Percentiles rank a stretch among this genome's conserved stretches.
phyloP scores from a whole-genome alignment of 208 protist genomes.

The Trypanosoma mega region DNA sequence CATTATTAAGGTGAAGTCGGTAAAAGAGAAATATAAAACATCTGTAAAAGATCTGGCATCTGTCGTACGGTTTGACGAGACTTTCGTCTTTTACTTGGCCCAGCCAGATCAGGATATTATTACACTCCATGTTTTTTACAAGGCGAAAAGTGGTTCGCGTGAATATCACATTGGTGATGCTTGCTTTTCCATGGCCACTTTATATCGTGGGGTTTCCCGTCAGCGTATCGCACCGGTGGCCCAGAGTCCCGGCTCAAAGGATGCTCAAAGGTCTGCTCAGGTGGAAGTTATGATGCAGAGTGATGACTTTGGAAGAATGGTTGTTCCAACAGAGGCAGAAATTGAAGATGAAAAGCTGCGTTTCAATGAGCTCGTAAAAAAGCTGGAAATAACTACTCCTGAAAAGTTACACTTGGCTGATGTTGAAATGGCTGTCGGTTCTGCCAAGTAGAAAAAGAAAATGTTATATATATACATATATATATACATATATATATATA shows the following conservation, averaged over 20 bases:
- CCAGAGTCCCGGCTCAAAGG: slow-evolving; percentile 73
- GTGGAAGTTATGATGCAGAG: slow-evolving; percentile 79
- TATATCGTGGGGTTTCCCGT: slow-evolving; percentile 70
- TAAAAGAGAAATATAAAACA: slow-evolving; percentile 91
- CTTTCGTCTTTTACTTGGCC: slow-evolving; percentile 85
- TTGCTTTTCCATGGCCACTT: slow-evolving; percentile 83
- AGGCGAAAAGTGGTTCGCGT: slow-evolving; percentile 51
- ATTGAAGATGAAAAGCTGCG: slow-evolving; percentile 62
- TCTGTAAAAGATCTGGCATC: slow-evolving; percentile 70
- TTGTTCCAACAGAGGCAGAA: slow-evolving; percentile 47
- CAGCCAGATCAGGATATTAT: slow-evolving; percentile 90
- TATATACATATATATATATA: no score
- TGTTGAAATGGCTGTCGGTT: slow-evolving; percentile 63
- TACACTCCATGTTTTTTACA: slow-evolving; percentile 87
- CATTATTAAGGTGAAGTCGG: slow-evolving; percentile 86
- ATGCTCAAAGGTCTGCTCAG: slow-evolving; percentile 54
- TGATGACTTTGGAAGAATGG: slow-evolving; percentile 80
- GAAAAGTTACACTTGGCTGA: slow-evolving; percentile 82
- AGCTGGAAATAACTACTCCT: slow-evolving; percentile 46
- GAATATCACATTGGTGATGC: slow-evolving; percentile 85
- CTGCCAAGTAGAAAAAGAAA: background rate
- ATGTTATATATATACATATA: background rate
- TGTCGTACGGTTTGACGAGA: slow-evolving; percentile 79
- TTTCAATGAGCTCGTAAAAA: slow-evolving; percentile 61
- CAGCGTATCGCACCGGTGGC: slow-evolving; percentile 74